Conservation (phyloP, 2,329 filamentous ascomycete genomes). For the Didymella arachidicola region DNA sequence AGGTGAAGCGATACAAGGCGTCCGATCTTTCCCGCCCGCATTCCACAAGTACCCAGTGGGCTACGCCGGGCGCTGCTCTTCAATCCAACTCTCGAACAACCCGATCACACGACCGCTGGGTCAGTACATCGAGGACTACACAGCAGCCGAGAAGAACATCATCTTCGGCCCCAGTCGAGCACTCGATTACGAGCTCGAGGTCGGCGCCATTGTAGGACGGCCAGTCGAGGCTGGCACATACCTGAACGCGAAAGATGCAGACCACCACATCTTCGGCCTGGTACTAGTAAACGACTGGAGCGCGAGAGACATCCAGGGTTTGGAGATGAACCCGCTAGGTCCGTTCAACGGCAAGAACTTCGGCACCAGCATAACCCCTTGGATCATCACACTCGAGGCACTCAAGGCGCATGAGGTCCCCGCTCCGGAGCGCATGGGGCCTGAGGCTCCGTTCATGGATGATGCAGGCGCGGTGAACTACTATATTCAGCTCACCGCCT, state of each 20-base stretch:
- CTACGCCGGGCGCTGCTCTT: conserved; percentile 64
- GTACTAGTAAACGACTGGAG: conserved; percentile 70
- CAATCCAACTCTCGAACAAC: conserved; percentile 59
- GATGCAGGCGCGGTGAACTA: conserved; percentile 36
- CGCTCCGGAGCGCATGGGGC: conserved; percentile 31
- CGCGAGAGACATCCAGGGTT: conserved; percentile 67
- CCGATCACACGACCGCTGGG: conserved; percentile 40
- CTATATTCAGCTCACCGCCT: conserved; percentile 33
- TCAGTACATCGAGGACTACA: conserved; percentile 37
- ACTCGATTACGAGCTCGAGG: conserved; percentile 61
- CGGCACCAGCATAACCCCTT: conserved; percentile 66
- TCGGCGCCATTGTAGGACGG: conserved; percentile 56
- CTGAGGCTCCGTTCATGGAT: conserved; percentile 38
- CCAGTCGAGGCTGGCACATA: conserved; percentile 51
- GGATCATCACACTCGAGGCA: conserved; percentile 68
- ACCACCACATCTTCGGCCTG: conserved; percentile 68
- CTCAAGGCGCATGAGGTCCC: conserved; percentile 51
- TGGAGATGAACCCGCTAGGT: conserved; percentile 68
- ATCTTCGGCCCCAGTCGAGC: conserved; percentile 54
- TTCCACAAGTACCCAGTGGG: conserved; percentile 54
- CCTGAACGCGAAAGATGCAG: conserved; percentile 53
- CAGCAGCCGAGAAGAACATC: conserved; percentile 58
- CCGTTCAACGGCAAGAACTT: conserved; percentile 70
- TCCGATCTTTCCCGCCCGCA: conserved; percentile 32
- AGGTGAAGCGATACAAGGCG: conserved; percentile 44